A percentile compares a stretch with the other conserved stretches of the same genome.
Conservation (phyloP, 257 asterid species). For the Orobanche coerulescens region DNA sequence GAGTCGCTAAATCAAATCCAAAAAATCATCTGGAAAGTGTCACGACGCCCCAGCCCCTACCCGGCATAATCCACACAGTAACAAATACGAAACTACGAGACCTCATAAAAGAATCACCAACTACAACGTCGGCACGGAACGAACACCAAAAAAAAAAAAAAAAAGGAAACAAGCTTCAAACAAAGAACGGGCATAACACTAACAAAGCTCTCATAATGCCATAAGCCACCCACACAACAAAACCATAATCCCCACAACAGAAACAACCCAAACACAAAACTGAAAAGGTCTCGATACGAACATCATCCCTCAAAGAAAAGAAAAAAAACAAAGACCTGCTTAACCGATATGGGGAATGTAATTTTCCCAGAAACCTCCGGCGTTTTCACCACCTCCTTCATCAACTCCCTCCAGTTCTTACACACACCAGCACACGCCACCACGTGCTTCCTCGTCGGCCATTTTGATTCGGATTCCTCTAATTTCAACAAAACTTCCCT, state of each 20-base stretch:
- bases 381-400: constrained; percentile 62
- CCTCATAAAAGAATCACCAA: background rate
- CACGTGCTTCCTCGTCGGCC: constrained; percentile 77
- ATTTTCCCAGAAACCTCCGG: constrained; percentile 72
- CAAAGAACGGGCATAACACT: background rate
- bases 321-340: constrained; percentile 46
- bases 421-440: constrained; percentile 92
- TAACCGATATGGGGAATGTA: constrained; percentile 74
- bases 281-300: background rate
- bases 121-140: background rate
- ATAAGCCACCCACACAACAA: background rate
- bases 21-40: background rate
- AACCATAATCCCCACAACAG: background rate
- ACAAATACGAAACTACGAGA: background rate
- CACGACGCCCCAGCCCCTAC: background rate
- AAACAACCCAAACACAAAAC: background rate
- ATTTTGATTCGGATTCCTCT: constrained; percentile 56
- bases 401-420: constrained; percentile 72
- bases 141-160: background rate
- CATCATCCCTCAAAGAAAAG: background rate
- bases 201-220: constrained; percentile 4
- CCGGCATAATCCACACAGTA: background rate
- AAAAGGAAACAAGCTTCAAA: constrained; percentile 1
- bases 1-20: background rate
- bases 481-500: constrained; percentile 64